Base-by-base conservation (phyloP, 805 yeast genomes). In the Nakazawaea holstii region DNA sequence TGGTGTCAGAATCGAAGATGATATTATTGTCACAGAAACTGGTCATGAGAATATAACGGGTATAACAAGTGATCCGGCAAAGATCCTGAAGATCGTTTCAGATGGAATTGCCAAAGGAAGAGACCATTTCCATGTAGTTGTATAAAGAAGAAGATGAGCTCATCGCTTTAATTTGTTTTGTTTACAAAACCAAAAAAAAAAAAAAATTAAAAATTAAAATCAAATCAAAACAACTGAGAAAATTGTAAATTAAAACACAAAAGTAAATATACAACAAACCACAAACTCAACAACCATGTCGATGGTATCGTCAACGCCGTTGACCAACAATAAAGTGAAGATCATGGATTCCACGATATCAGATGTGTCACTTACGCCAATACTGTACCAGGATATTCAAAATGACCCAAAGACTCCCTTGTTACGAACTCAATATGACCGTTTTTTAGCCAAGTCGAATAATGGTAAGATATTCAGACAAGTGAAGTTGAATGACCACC, bases 1-100 rank as follows among this genome's bases (percentile, higher is more conserved):
- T n/a, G 99, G 99, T 39, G 97, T 92, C 6, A 80, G 99, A 65
- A 89, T 92, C 49, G 99, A 92, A 66, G 99, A 92, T 61, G 97
- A 92, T 60, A 76, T 94, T 37, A 68, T 88, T 39, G 84, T 92
- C 29, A 87, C 96, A 1, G 73, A 73, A 41, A 69, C 67, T 46
- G 98, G 98, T 0, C 80, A 66, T 59, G 96, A 90, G 59, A 86
- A 87, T 56, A 69, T 92, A 46, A 92, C 97, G 1, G 74, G 77
- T 27, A 80, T 92, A 46, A 88, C 97, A 1, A 83, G 85, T 49
- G 95, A 94, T 61, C 90, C 97, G 1, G 76, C 73, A 4, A 96
- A 90, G 64, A 84, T 92, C 46, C 76, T 87, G 37, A 71, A 72
- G 54, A 88, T 94, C 53, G 95, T 92, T 26, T 74, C 77, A 53